Percentiles rank a stretch among this genome's conserved stretches.
These are phyloP conservation scores for Massarina eburnea DNA, from an alignment of 2,329 filamentous ascomycete species.

Conservation along the genomic window DNA sequence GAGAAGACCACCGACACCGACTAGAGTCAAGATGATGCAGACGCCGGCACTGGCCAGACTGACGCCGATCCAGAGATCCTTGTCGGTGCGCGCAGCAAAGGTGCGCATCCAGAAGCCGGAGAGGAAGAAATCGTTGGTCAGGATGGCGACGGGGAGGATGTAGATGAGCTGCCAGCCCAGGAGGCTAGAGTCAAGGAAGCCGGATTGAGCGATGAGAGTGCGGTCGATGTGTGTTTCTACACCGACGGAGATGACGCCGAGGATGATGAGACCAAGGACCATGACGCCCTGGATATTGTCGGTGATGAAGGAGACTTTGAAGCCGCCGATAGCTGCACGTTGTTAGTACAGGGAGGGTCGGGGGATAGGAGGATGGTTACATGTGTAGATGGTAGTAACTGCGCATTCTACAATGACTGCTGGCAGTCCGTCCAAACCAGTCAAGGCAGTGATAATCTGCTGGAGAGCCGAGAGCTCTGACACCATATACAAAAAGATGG, in stretches of 20 bases:
- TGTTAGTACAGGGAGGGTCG: constrained; percentile 8
- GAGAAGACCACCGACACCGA: constrained; percentile 72
- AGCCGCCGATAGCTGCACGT: constrained; percentile 71
- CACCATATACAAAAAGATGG: constrained; percentile 85
- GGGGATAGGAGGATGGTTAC: constrained; percentile 48
- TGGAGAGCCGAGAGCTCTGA: constrained; percentile 79
- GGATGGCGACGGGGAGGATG: constrained; percentile 76
- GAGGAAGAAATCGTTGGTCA: constrained; percentile 86
- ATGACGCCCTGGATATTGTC: constrained; percentile 80
- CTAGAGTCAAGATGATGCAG: constrained; percentile 69
- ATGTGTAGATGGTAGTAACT: constrained; percentile 82
- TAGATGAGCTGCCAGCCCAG: constrained; percentile 85
- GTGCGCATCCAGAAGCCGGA: constrained; percentile 83
- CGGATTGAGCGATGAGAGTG: constrained; percentile 67
- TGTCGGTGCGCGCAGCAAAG: constrained; percentile 77
- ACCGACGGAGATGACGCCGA: constrained; percentile 77
- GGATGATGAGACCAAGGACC: constrained; percentile 73
- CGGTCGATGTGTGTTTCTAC: constrained; percentile 72
- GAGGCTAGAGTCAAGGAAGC: constrained; percentile 67
- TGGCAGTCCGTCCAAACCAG: constrained; percentile 72
- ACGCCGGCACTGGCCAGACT: constrained; percentile 66
- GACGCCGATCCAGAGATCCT: constrained; percentile 73
- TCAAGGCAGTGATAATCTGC: constrained; percentile 74
- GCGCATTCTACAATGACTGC: constrained; percentile 76
- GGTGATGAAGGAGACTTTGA: constrained; percentile 81